Percentiles rank a stretch among this genome's conserved stretches.
Conservation (phyloP, 768 basidiomycete genomes). For the Termitomyces sp. region DNA sequence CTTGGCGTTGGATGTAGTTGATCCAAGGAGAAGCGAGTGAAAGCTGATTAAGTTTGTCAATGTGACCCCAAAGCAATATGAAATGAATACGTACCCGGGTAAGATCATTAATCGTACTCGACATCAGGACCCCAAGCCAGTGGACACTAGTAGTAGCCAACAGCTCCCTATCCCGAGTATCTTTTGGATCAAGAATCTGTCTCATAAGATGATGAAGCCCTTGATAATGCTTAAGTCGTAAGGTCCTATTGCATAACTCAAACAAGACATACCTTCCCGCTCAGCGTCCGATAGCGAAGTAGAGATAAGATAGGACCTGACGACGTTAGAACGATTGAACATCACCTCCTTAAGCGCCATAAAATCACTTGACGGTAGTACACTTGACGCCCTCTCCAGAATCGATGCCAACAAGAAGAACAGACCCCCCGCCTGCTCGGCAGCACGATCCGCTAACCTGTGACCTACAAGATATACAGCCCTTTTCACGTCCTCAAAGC, state of each 20-base stretch:
- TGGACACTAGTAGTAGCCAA: slow-evolving; percentile 34
- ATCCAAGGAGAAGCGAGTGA: slow-evolving; percentile 44
- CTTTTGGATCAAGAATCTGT: slow-evolving; percentile 29
- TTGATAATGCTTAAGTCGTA: slow-evolving; percentile 18
- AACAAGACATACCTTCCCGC: slow-evolving; percentile 28
- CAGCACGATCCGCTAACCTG: slow-evolving; percentile 18
- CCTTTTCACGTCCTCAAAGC: slow-evolving; percentile 26
- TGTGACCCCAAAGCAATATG: neutral
- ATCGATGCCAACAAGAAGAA: slow-evolving; percentile 36
- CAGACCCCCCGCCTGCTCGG: slow-evolving; percentile 23
- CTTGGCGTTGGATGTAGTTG: slow-evolving; percentile 39
- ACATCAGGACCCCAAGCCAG: slow-evolving; percentile 30
- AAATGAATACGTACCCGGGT: neutral
- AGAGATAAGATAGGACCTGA: slow-evolving; percentile 32
- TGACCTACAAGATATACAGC: slow-evolving; percentile 35
- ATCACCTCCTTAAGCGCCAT: slow-evolving; percentile 33
- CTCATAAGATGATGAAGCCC: slow-evolving; percentile 38
- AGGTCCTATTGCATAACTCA: neutral
- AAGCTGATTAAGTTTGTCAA: slow-evolving; percentile 14
- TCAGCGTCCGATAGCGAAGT: slow-evolving; percentile 18
- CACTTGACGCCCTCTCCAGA: slow-evolving; percentile 20
- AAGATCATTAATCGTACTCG: neutral
- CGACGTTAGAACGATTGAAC: slow-evolving; percentile 26
- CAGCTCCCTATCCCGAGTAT: slow-evolving; percentile 31
- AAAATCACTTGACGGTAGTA: slow-evolving; percentile 25